Evolutionary conservation across 2,329 filamentous ascomycete genomes (phyloP).

Genomic region (Neonectria magnoliae): DNA sequence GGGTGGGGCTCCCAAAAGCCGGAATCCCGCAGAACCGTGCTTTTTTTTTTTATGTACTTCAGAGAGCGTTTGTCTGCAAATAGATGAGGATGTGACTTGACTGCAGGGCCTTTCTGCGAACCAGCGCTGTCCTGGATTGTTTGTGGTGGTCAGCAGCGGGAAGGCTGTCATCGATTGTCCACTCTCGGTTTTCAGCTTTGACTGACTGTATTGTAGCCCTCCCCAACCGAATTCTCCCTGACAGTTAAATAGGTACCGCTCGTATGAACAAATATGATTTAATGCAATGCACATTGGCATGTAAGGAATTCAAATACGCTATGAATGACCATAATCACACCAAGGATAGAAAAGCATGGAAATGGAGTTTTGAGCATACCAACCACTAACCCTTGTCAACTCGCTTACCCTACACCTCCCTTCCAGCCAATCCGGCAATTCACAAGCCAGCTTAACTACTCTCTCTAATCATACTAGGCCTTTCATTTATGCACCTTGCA

Average conservation of each 20-base stretch:
- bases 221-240: background rate
- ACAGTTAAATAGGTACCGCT: background rate
- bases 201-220: background rate
- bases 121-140: conserved; percentile 7
- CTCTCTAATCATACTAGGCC: too few species aligned
- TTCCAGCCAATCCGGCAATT: background rate
- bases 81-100: background rate
- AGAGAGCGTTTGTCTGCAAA: background rate
- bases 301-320: background rate
- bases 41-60: background rate
- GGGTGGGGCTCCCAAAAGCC: conserved; percentile 25
- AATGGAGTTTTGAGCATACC: background rate
- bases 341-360: background rate
- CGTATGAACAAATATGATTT: background rate
- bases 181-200: background rate
- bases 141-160: conserved; percentile 33
- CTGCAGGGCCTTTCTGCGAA: conserved; percentile 6
- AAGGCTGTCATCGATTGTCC: conserved; percentile 1
- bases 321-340: background rate
- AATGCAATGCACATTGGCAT: background rate
- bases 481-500: too few species aligned
- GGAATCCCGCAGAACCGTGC: conserved; percentile 24
- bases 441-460: background rate
- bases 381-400: background rate
- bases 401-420: background rate